These are phyloP conservation scores for Melastoma candidum DNA, from an alignment of 441 rosid genomes.

Conservation along the genomic window DNA sequence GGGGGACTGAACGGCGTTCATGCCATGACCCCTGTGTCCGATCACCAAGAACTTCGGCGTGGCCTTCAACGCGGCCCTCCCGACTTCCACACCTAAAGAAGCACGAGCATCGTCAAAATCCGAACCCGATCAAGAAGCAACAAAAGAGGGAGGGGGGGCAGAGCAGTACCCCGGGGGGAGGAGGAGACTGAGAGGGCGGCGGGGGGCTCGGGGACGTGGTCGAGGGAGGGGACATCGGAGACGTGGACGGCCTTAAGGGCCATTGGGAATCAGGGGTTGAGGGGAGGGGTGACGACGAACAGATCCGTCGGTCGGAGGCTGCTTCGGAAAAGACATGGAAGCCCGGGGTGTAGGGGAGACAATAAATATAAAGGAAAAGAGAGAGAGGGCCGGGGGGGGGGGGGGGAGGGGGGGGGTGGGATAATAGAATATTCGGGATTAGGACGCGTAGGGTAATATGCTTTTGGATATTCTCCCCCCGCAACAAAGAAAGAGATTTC, in stretches of 20 bases:
- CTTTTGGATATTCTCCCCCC: too few relatives aligned
- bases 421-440: too few relatives aligned
- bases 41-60: conserved; percentile 63
- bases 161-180: conserved; percentile 16
- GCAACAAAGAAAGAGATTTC: too few relatives aligned
- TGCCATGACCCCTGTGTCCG: conserved; percentile 87
- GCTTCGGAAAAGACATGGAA: too few relatives aligned
- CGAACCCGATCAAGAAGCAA: background rate
- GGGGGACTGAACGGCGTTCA: conserved; percentile 52
- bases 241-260: conserved; percentile 61
- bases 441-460: too few relatives aligned
- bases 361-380: too few relatives aligned
- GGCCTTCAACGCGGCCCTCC: conserved; percentile 15
- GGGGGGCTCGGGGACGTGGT: conserved; percentile 35
- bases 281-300: too few relatives aligned
- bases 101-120: background rate
- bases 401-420: too few relatives aligned
- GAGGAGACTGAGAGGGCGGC: conserved; percentile 14
- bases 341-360: too few relatives aligned
- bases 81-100: conserved; percentile 28
- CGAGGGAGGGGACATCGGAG: conserved; percentile 53
- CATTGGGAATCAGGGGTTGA: conserved; percentile 13
- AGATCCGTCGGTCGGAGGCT: too few relatives aligned
- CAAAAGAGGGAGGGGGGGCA: background rate
- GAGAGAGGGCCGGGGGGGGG: too few relatives aligned